Evolutionary conservation across 2,329 filamentous ascomycete genomes (phyloP).

Genomic region (Eutypella sp.): DNA sequence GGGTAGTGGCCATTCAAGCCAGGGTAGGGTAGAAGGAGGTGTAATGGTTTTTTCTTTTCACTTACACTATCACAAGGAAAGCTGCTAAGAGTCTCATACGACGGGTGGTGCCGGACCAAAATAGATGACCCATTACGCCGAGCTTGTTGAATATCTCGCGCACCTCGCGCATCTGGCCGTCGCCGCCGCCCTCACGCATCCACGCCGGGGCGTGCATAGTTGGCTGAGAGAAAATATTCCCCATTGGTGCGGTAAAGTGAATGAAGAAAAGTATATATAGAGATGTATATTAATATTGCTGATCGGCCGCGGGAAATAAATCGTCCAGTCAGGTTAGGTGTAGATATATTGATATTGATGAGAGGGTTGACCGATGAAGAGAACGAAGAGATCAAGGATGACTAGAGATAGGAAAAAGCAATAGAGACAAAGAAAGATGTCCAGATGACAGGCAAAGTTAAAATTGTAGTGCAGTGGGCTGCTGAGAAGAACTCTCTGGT

Average conservation of each 20-base stretch:
- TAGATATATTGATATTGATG: no score
- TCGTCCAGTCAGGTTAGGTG: no score
- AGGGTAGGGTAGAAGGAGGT: background rate
- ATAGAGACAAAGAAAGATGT: no score
- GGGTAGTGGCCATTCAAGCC: background rate
- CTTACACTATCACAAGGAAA: constrained; percentile 29
- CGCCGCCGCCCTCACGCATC: background rate
- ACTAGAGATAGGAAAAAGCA: no score
- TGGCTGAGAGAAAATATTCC: background rate
- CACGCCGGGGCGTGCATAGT: background rate
- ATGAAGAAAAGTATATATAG: background rate
- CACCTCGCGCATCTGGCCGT: no score
- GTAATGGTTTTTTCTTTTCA: background rate
- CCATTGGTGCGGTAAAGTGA: background rate
- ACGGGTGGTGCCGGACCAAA: constrained; percentile 30
- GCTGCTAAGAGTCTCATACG: constrained; percentile 27
- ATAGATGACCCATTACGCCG: constrained; percentile 6
- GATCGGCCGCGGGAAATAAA: no score
- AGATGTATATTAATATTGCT: background rate
- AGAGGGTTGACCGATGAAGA: background rate
- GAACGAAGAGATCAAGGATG: no score
- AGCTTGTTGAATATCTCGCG: background rate
- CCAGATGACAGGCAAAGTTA: no score
- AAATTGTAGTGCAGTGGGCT: no score
- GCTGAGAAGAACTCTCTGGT: no score